Evolutionary conservation across 1,284 basidiomycete species (phyloP).

Genomic region (Cutaneotrichosporon dermatis): DNA sequence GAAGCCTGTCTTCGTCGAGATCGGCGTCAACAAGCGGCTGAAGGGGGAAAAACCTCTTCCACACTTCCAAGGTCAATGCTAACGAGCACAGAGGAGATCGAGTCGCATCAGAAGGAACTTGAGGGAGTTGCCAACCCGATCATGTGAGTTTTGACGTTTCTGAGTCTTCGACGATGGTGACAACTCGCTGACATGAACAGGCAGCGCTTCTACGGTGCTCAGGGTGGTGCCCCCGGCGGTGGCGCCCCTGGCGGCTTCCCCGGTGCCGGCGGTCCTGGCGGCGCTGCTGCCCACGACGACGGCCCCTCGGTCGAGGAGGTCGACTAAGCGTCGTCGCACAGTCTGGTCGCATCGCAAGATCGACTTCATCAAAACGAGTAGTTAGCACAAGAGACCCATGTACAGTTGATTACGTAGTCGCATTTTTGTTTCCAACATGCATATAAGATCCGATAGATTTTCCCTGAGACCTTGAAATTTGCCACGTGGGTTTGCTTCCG

Average conservation of each 20-base stretch:
- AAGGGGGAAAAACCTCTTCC: too few species aligned
- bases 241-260: slow-evolving; percentile 54
- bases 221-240: slow-evolving; percentile 54
- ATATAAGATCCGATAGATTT: neutral
- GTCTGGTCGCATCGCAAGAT: neutral
- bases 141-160: slow-evolving; percentile 7
- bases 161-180: too few species aligned
- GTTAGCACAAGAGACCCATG: neutral
- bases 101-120: slow-evolving; percentile 89
- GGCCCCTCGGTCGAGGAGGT: slow-evolving; percentile 58
- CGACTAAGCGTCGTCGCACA: slow-evolving; percentile 46
- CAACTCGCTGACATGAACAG: too few species aligned
- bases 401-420: slow-evolving; percentile 2
- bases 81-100: too few species aligned
- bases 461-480: too few species aligned
- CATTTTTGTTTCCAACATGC: slow-evolving; percentile 1
- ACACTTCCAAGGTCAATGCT: too few species aligned
- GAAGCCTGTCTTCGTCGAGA: too few species aligned
- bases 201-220: slow-evolving; percentile 64
- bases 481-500: neutral
- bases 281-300: slow-evolving; percentile 53
- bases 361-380: neutral
- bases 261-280: slow-evolving; percentile 47
- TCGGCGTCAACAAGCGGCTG: too few species aligned
- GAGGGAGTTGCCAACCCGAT: slow-evolving; percentile 88